phyloP scores from a whole-genome alignment of 1,284 basidiomycete species.

The Papiliotrema nemorosa region DNA sequence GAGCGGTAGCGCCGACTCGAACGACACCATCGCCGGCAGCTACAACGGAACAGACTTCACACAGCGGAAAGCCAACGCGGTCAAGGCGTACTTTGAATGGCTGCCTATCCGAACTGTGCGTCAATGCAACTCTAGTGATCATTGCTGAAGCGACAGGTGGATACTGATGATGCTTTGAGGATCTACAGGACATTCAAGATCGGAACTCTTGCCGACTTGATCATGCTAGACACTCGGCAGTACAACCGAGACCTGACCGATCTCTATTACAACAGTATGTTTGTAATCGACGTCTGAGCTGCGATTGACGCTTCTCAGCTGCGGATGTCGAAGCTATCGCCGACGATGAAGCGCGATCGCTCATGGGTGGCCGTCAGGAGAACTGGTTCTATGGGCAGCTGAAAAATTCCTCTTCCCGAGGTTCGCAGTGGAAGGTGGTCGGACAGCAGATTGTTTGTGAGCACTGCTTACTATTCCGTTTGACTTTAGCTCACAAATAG shows the following conservation, averaged over 20 bases:
- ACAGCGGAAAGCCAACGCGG: constrained; percentile 58
- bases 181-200: constrained; percentile 67
- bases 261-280: constrained; percentile 58
- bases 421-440: constrained; percentile 60
- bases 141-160: constrained; percentile 53
- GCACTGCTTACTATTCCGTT: constrained; percentile 15
- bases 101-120: constrained; percentile 55
- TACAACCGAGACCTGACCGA: constrained; percentile 63
- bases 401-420: constrained; percentile 51
- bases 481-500: neutral
- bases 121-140: neutral
- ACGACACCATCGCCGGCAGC: constrained; percentile 56
- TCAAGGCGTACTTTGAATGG: constrained; percentile 65
- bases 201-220: constrained; percentile 59
- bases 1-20: constrained; percentile 59
- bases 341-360: constrained; percentile 54
- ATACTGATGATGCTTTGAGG: constrained; percentile 59
- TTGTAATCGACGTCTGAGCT: neutral
- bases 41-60: constrained; percentile 13
- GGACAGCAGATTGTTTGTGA: constrained; percentile 58
- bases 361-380: constrained; percentile 63
- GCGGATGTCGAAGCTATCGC: constrained; percentile 54
- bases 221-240: constrained; percentile 63
- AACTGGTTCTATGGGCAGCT: constrained; percentile 59
- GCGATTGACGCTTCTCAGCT: neutral